Percentiles rank a stretch among this genome's conserved stretches.
These are phyloP conservation scores for Agrocybe praecox DNA, from an alignment of 768 basidiomycete genomes.

Conservation along the genomic window DNA sequence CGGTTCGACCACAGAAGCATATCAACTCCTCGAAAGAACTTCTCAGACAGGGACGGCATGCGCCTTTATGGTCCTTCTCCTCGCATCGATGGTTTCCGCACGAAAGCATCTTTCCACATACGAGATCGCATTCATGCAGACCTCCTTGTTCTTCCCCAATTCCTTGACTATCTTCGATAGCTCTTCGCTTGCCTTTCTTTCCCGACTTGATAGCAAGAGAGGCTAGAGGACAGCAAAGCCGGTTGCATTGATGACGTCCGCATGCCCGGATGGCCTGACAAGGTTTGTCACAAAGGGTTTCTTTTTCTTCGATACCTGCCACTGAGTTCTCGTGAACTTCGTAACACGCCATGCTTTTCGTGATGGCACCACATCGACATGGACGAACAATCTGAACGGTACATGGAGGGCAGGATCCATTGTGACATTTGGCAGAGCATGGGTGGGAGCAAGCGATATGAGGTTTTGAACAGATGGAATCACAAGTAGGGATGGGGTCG, in stretches of 20 bases:
- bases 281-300: constrained; percentile 78
- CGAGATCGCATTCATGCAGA: constrained; percentile 82
- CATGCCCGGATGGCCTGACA: constrained; percentile 82
- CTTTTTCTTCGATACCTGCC: constrained; percentile 34
- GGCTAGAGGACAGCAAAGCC: constrained; percentile 89
- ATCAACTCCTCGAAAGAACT: constrained; percentile 93
- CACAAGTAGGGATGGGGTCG: constrained; percentile 82
- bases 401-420: constrained; percentile 82
- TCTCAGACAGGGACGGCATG: constrained; percentile 81
- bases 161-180: constrained; percentile 22
- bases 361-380: constrained; percentile 86
- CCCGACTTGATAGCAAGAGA: constrained; percentile 45
- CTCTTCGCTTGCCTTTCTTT: constrained; percentile 66
- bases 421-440: constrained; percentile 75
- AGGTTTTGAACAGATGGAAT: constrained; percentile 63
- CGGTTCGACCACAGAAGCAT: constrained; percentile 85
- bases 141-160: constrained; percentile 65
- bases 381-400: constrained; percentile 65
- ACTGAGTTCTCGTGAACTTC: constrained; percentile 38
- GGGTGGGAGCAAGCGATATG: constrained; percentile 71
- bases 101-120: constrained; percentile 70
- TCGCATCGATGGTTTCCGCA: constrained; percentile 86
- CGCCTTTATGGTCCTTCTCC: constrained; percentile 77
- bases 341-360: constrained; percentile 55
- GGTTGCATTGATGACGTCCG: constrained; percentile 83